These are phyloP conservation scores for Rhodotorula sp. DNA, from an alignment of 1,284 basidiomycete genomes.

Conservation along the genomic window DNA sequence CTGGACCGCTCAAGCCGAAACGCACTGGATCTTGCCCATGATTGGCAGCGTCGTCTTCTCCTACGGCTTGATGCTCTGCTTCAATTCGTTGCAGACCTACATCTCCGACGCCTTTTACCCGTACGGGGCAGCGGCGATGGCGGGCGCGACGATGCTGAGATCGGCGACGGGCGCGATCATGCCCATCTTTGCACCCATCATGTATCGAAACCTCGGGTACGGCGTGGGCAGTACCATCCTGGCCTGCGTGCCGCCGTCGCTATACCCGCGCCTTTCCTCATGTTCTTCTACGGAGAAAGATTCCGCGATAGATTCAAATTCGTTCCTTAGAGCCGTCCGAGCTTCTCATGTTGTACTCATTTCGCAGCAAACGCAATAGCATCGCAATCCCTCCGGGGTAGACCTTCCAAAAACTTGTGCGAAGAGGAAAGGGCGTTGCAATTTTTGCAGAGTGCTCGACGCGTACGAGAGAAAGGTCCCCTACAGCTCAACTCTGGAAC, in stretches of 20 bases:
- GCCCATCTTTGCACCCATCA: constrained; percentile 51
- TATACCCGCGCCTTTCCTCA: constrained; percentile 50
- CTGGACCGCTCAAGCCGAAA: constrained; percentile 49
- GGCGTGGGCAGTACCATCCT: constrained; percentile 52
- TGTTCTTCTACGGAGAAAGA: constrained; percentile 51
- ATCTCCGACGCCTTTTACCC: constrained; percentile 44
- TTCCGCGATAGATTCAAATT: constrained; percentile 50
- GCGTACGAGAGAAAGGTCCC: neutral
- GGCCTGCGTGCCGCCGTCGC: constrained; percentile 50
- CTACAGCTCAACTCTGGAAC: constrained; percentile 54
- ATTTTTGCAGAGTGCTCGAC: too few species aligned
- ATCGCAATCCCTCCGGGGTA: too few species aligned
- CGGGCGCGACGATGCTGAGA: constrained; percentile 48
- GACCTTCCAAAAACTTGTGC: too few species aligned
- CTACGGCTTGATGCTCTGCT: constrained; percentile 32
- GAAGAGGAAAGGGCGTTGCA: too few species aligned
- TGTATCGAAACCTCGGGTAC: constrained; percentile 53
- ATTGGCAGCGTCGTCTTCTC: constrained; percentile 45
- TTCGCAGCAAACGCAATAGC: too few species aligned
- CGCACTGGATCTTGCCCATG: constrained; percentile 51
- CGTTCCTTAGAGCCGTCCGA: constrained; percentile 36
- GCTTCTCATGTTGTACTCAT: too few species aligned
- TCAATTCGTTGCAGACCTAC: constrained; percentile 39
- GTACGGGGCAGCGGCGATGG: constrained; percentile 53
- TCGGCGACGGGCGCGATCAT: constrained; percentile 51